Evolutionary conservation across 2,329 filamentous ascomycete genomes (phyloP).

Genomic region (Knufia fluminis): DNA sequence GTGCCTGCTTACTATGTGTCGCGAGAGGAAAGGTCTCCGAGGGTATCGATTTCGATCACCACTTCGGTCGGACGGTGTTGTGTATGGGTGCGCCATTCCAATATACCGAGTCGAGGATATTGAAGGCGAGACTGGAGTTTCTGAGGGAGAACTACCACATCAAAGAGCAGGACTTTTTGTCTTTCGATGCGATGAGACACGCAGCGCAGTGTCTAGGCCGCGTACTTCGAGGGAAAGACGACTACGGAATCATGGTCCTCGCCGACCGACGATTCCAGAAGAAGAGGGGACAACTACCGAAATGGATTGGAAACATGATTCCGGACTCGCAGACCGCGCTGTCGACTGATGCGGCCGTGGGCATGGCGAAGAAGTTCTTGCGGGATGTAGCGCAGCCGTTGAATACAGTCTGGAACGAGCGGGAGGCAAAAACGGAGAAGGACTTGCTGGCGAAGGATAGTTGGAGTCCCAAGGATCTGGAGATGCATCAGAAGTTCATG

Average conservation of each 20-base stretch:
- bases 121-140: slow-evolving; percentile 92
- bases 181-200: slow-evolving; percentile 99
- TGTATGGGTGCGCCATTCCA: slow-evolving; percentile 98
- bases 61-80: slow-evolving; percentile 90
- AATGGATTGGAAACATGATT: slow-evolving; percentile 90
- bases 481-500: slow-evolving; percentile 58
- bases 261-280: slow-evolving; percentile 90
- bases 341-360: slow-evolving; percentile 90
- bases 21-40: slow-evolving; percentile 95
- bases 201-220: slow-evolving; percentile 93
- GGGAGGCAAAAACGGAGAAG: slow-evolving; percentile 14
- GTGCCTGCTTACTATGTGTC: slow-evolving; percentile 86
- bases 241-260: slow-evolving; percentile 99
- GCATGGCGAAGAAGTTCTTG: slow-evolving; percentile 79
- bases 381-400: slow-evolving; percentile 89
- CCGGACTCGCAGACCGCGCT: slow-evolving; percentile 79
- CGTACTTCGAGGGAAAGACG: slow-evolving; percentile 90
- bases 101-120: slow-evolving; percentile 93
- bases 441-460: slow-evolving; percentile 62
- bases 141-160: slow-evolving; percentile 96
- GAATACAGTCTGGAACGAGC: slow-evolving; percentile 67
- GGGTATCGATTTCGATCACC: slow-evolving; percentile 98
- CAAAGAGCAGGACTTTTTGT: slow-evolving; percentile 92
- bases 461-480: slow-evolving; percentile 74
- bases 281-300: slow-evolving; percentile 81